Evolutionary conservation across 441 rosid genomes (phyloP).

Genomic region (Bocquillonia castaneifolia): DNA sequence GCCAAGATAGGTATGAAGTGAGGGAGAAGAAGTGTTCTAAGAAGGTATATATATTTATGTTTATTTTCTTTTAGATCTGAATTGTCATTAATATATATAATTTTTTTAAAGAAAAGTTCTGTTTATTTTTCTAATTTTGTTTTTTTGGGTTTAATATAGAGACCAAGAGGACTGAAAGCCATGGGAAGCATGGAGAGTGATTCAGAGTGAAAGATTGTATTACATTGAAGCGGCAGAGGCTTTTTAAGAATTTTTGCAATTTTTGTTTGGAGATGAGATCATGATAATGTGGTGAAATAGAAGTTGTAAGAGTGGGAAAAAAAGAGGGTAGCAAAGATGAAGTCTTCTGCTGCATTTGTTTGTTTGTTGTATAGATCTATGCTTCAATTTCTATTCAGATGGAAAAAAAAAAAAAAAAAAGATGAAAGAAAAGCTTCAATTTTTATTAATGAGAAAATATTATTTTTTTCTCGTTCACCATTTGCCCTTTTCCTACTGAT

Average conservation of each 20-base stretch:
- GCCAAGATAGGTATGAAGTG: conserved; percentile 71
- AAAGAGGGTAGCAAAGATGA: neutral
- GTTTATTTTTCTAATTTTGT: neutral
- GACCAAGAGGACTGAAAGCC: conserved; percentile 67
- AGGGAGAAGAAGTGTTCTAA: conserved; percentile 65
- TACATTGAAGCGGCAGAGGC: conserved; percentile 23
- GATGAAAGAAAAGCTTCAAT: too few species aligned
- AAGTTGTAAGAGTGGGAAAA: conserved; percentile 7
- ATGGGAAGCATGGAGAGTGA: conserved; percentile 71
- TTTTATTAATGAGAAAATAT: conserved; percentile 24
- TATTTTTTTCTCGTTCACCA: neutral
- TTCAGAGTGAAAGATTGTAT: conserved; percentile 39
- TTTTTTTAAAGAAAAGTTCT: too few species aligned
- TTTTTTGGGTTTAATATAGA: conserved; percentile 27
- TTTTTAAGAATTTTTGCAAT: conserved; percentile 7
- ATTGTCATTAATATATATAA: neutral
- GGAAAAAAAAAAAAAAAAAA: too few species aligned
- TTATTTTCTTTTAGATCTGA: conserved; percentile 1
- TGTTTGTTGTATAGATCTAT: conserved; percentile 32
- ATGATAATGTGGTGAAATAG: conserved; percentile 17
- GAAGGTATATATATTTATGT: conserved; percentile 35
- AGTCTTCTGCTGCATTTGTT: conserved; percentile 14
- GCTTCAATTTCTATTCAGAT: too few species aligned
- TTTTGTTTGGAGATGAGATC: conserved; percentile 18
- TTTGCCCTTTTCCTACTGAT: neutral